These are phyloP conservation scores for Agrocybe pediades DNA, from an alignment of 768 basidiomycete genomes.

Conservation along the genomic window DNA sequence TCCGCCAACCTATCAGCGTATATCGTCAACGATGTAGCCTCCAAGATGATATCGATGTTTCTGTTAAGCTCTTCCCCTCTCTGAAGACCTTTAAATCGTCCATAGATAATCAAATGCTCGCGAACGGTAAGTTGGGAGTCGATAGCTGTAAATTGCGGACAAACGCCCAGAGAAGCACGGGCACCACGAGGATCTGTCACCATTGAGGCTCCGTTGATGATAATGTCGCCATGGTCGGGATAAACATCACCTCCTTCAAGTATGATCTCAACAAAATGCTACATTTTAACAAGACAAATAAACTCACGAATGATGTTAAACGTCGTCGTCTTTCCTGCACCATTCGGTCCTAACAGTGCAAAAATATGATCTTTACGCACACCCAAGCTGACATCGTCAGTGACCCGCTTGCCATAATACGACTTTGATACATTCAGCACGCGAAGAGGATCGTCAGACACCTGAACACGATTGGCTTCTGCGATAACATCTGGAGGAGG, in stretches of 20 bases:
- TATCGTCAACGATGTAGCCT: conserved; percentile 53
- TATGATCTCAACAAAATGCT: background rate
- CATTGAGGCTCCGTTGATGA: conserved; percentile 68
- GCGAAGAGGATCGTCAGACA: conserved; percentile 58
- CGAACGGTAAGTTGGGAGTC: conserved; percentile 77
- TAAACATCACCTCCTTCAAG: conserved; percentile 68
- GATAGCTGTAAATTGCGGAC: conserved; percentile 84
- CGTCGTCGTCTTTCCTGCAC: conserved; percentile 82
- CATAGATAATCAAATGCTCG: conserved; percentile 75
- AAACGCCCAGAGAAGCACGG: conserved; percentile 74
- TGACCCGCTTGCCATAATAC: conserved; percentile 57
- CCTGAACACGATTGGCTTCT: conserved; percentile 50
- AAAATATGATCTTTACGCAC: conserved; percentile 64
- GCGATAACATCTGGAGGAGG: conserved; percentile 48
- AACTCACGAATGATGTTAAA: conserved; percentile 74
- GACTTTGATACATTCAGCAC: conserved; percentile 66
- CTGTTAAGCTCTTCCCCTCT: conserved; percentile 49
- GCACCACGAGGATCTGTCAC: conserved; percentile 62
- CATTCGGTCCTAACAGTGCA: conserved; percentile 79
- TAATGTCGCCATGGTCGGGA: conserved; percentile 69
- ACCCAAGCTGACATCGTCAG: conserved; percentile 74
- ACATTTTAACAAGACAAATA: background rate
- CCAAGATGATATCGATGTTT: conserved; percentile 61
- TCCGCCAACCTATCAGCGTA: conserved; percentile 76
- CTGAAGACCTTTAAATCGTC: conserved; percentile 72